These are phyloP conservation scores for Penicillium cinerascens DNA, from an alignment of 495 filamentous ascomycete species.

Conservation along the genomic window DNA sequence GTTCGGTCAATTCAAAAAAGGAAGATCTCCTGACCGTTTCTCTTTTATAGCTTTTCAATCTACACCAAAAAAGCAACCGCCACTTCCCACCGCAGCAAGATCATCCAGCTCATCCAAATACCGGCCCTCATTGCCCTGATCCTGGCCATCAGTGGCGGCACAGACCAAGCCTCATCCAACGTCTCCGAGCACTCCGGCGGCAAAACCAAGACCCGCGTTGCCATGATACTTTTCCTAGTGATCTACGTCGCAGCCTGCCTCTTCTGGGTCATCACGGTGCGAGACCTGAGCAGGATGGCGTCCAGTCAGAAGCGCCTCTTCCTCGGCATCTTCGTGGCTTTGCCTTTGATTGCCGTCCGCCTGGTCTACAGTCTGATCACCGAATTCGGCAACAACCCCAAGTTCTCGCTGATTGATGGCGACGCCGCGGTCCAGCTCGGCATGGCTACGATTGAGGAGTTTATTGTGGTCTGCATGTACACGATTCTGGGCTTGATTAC, in stretches of 20 bases:
- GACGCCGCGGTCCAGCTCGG: slow-evolving; percentile 4
- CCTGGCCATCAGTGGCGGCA: slow-evolving; percentile 15
- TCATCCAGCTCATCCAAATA: slow-evolving; percentile 15
- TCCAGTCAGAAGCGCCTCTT: slow-evolving; percentile 11
- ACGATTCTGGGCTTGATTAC: slow-evolving; percentile 11
- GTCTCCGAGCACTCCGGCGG: slow-evolving; percentile 5
- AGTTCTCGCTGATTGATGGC: slow-evolving; percentile 12
- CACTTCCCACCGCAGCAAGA: slow-evolving; percentile 7
- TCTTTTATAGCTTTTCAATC: background rate
- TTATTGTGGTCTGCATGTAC: slow-evolving; percentile 16
- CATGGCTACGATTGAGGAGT: slow-evolving; percentile 20
- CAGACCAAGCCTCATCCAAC: slow-evolving; percentile 11
- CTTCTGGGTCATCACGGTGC: slow-evolving; percentile 7
- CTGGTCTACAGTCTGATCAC: slow-evolving; percentile 13
- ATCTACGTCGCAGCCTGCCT: slow-evolving; percentile 5
- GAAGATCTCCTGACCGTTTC: too few relatives aligned
- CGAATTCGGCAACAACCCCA: slow-evolving; percentile 8
- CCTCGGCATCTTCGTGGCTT: slow-evolving; percentile 7
- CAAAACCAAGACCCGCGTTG: slow-evolving; percentile 6
- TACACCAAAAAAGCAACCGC: slow-evolving; percentile 14
- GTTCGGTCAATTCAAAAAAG: too few relatives aligned
- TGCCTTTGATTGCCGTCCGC: slow-evolving; percentile 11
- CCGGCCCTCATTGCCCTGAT: slow-evolving; percentile 14
- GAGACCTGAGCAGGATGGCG: slow-evolving; percentile 5
- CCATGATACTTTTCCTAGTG: slow-evolving; percentile 11